phyloP scores from a whole-genome alignment of 805 yeast genomes.

The Pachysolen tannophilus region DNA sequence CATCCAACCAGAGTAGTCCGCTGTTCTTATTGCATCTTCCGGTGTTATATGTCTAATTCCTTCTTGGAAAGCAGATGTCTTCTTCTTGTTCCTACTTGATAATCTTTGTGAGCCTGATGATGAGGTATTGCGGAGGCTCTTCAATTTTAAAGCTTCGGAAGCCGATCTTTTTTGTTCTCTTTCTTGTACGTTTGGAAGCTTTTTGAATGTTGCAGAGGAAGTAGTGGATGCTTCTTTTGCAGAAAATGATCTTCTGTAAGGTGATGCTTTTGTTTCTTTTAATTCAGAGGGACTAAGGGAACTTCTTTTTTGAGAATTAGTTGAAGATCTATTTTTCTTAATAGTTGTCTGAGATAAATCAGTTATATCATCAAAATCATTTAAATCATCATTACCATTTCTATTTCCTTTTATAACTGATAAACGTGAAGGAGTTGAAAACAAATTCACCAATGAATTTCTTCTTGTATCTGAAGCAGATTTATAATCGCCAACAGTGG shows the following conservation, averaged over 20 bases:
- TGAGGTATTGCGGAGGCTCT: constrained; percentile 45
- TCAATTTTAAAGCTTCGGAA: constrained; percentile 40
- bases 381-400: constrained; percentile 13
- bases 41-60: constrained; percentile 78
- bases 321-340: constrained; percentile 6
- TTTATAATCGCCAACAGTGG: constrained; percentile 4
- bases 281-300: constrained; percentile 7
- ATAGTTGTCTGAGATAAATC: constrained; percentile 2
- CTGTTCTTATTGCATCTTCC: constrained; percentile 64
- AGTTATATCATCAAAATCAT: constrained; percentile 15
- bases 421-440: constrained; percentile 9
- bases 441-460: constrained; percentile 7
- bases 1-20: constrained; percentile 92
- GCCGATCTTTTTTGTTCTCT: constrained; percentile 22
- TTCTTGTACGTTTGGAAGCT: constrained; percentile 2
- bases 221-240: constrained; percentile 43
- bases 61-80: constrained; percentile 78
- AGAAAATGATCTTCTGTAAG: constrained; percentile 42
- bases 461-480: constrained; percentile 5
- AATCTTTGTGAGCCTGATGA: constrained; percentile 40
- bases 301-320: constrained; percentile 11
- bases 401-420: constrained; percentile 8
- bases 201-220: constrained; percentile 21
- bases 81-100: constrained; percentile 43
- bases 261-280: constrained; percentile 10